phyloP scores from a whole-genome alignment of 352 stramenopile species.

The Phytophthora macrochlamydospora region DNA sequence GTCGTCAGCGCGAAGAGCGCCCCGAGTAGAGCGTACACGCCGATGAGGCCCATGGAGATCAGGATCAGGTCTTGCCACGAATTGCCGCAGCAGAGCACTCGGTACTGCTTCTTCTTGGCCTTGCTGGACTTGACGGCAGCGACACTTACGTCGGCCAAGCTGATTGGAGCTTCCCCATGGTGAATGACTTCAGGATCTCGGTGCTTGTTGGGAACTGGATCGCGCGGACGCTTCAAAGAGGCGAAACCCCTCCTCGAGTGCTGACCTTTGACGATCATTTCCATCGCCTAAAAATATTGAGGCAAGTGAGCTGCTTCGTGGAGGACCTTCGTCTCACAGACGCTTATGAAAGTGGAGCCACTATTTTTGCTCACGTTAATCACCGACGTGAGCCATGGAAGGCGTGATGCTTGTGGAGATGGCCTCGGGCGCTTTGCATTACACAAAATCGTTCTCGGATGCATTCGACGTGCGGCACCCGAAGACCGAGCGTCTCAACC shows the following conservation, averaged over 20 bases:
- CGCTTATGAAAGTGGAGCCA: background rate
- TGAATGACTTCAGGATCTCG: constrained; percentile 2
- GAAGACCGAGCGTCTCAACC: constrained; percentile 63
- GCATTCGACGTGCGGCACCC: constrained; percentile 54
- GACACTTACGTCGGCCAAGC: constrained; percentile 48
- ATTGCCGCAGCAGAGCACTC: constrained; percentile 72
- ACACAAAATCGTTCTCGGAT: constrained; percentile 52
- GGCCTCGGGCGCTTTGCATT: constrained; percentile 53
- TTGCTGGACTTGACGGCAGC: constrained; percentile 65
- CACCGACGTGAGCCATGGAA: constrained; percentile 41
- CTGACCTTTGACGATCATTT: constrained; percentile 1
- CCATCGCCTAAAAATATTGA: constrained; percentile 24
- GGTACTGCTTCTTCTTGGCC: constrained; percentile 36
- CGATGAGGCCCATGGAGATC: constrained; percentile 64
- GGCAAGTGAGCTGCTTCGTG: constrained; percentile 1
- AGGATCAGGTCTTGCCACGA: constrained; percentile 74
- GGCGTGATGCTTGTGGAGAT: constrained; percentile 58
- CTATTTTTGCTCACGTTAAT: constrained; percentile 13
- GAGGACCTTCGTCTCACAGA: constrained; percentile 1
- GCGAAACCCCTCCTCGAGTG: constrained; percentile 19
- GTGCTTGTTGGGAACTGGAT: background rate
- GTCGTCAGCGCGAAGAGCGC: constrained; percentile 77
- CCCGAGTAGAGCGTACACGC: constrained; percentile 66
- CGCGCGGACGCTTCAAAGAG: constrained; percentile 14
- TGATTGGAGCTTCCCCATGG: constrained; percentile 10